These are phyloP conservation scores for Boletus mariae DNA, from an alignment of 1,284 basidiomycete genomes.

Conservation along the genomic window DNA sequence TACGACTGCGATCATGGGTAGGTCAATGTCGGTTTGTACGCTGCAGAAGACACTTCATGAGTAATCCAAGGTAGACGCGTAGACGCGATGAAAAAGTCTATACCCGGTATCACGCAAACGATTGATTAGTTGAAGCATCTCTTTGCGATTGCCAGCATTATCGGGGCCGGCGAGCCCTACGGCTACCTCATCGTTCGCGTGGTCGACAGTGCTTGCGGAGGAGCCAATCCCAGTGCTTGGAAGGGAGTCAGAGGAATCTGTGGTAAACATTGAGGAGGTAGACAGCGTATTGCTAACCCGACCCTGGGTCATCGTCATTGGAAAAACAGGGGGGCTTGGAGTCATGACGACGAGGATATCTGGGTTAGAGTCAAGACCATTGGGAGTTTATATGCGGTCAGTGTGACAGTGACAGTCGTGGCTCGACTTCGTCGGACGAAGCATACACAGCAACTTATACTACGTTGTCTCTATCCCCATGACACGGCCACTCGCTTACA, in stretches of 20 bases:
- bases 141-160: constrained; percentile 36
- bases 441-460: background rate
- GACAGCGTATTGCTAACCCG: background rate
- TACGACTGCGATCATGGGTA: constrained; percentile 67
- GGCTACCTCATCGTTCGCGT: constrained; percentile 1
- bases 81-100: background rate
- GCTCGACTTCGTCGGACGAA: background rate
- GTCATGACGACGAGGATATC: background rate
- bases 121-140: constrained; percentile 52
- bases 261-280: background rate
- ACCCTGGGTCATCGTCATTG: background rate
- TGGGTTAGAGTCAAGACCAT: background rate
- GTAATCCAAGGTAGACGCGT: background rate
- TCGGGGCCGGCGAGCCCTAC: constrained; percentile 47
- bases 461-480: background rate
- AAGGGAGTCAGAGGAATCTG: constrained; percentile 1
- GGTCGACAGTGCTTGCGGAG: background rate
- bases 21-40: constrained; percentile 61
- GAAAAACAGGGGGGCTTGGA: background rate
- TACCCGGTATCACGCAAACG: constrained; percentile 57
- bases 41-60: constrained; percentile 32
- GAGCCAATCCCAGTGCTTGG: background rate
- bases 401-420: background rate
- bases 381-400: constrained; percentile 5
- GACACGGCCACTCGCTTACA: background rate